Base-by-base conservation (phyloP, 1,284 basidiomycete species). In the Paramarasmius palmivorus region DNA sequence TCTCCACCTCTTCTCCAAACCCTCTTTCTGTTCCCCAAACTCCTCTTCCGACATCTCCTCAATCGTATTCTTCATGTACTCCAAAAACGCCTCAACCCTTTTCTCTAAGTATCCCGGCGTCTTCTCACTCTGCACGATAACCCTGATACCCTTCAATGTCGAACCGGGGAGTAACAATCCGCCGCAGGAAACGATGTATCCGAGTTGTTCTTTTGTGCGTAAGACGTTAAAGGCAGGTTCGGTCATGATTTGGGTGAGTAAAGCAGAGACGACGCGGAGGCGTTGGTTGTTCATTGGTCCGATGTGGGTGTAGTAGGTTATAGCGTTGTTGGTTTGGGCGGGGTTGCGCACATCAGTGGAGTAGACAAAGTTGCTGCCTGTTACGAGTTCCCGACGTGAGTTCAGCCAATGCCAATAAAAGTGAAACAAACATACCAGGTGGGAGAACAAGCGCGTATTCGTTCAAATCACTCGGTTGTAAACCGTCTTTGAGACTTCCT, bases 161-260 rank as follows among this genome's bases (percentile, higher is more conserved):
- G 80, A 74, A 9, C 88, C 86, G 23, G 81, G 65, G 40, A 87
- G 68, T 25, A 73, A 66, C 77, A 80, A 82, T 35, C 75, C 70
- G 0, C 79, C 76, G 52, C 83, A 83, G 2, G 75, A 81, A 38
- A 94, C 93, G 46, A 96, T 80, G 68, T 99, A 99, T 12, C 97
- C 97, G 0, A 99, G 81, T 70, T 99, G 97, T 68, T 99, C 94
- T 68, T 95, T 88, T 2, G 96, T 98, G n/a, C 97, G 87, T 38
- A 99, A 81, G 34, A 89, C 77, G 65, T 97, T 90, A 72, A 99
- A 99, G 15, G 89, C 83, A 0, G 96, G 95, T 65, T 99, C 97
- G 12, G 80, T 76, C 34, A 93, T 76, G 57, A 97, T 89, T 63
- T 94, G 93, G 0, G 79, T 79, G 32, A 91, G 76, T 34, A 93